Evolutionary conservation across 2,329 filamentous ascomycete species (phyloP), one percentile per base, ranked within the genome.

Genomic region (Fusarium algeriense): DNA sequence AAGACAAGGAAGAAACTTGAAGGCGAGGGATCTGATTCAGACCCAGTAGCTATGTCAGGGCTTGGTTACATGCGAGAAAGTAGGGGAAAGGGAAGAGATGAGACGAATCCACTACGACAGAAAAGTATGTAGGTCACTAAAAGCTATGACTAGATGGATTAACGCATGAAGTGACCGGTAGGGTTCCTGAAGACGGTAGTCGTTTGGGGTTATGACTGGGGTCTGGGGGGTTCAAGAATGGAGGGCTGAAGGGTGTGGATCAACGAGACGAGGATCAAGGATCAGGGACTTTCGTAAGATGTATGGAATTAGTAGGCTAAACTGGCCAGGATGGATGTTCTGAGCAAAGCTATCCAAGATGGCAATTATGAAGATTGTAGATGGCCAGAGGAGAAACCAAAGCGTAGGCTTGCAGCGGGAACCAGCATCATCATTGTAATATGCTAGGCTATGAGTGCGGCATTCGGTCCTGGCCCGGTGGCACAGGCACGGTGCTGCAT

Each of bases 151-250:
- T 70, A 67, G 69, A 73, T 67, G 69, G 62, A 75, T 67, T 67
- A 76, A 64, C 74, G 73, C 75, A 76, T 76, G 70, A 76, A 73
- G 66, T 57, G 65, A 60, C 53, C 60, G 69, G 73, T 75, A 74
- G 66, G 73, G 73, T 75, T 30, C 73, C 67, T 67, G 71, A 76
- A 74, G 73, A 76, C 73, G 67, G 73, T 75, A 74, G 74, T 75
- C 71, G 75, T 76, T 76, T 75, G 73, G 74, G 70, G 71, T 69
- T 73, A 55, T 58, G 69, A 68, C 73, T 75, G 67, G 74, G 74
- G 62, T 52, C 58, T 40, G 30, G 53, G 59, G 69, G 70, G 71
- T 60, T 68, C 63, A 57, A 70, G 60, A 68, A 64, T 62, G 55
- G 71, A 76, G 67, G 74, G 73, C 73, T 76, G 74, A 76, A 64